Evolutionary conservation across 169 alveolate species (phyloP).

Genomic region (Plasmodium vivax): DNA sequence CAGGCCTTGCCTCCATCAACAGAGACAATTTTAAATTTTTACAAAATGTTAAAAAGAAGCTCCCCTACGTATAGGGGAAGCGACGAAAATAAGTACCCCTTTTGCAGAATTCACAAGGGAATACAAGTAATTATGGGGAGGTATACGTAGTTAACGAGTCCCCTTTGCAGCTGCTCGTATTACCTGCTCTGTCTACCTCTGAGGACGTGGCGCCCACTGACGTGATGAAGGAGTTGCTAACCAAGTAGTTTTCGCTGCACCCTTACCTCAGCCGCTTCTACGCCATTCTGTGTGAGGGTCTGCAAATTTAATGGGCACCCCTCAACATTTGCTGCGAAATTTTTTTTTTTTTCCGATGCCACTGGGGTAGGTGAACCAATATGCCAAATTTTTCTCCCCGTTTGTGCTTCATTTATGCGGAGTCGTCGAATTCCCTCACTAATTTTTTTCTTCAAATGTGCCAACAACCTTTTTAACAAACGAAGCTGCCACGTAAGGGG

Average conservation of each 20-base stretch:
- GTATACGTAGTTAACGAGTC: slow-evolving; percentile 86
- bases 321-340: neutral
- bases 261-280: too few species aligned
- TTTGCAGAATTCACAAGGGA: slow-evolving; percentile 83
- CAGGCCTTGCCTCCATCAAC: slow-evolving; percentile 89
- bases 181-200: slow-evolving; percentile 63
- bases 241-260: neutral
- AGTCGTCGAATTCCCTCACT: neutral
- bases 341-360: neutral
- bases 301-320: too few species aligned
- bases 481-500: neutral
- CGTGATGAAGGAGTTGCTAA: neutral
- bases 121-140: slow-evolving; percentile 81
- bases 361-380: neutral
- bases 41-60: slow-evolving; percentile 85
- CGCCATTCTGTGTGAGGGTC: too few species aligned
- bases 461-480: neutral
- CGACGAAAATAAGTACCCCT: slow-evolving; percentile 80
- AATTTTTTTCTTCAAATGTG: neutral
- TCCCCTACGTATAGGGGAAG: slow-evolving; percentile 69
- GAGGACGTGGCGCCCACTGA: slow-evolving; percentile 12
- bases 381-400: neutral
- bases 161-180: slow-evolving; percentile 86
- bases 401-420: neutral
- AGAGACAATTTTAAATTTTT: slow-evolving; percentile 85